Evolutionary conservation across 345 rosid species (phyloP), one percentile per base, ranked within the genome.

Genomic region (Tarenaya hassleriana): DNA sequence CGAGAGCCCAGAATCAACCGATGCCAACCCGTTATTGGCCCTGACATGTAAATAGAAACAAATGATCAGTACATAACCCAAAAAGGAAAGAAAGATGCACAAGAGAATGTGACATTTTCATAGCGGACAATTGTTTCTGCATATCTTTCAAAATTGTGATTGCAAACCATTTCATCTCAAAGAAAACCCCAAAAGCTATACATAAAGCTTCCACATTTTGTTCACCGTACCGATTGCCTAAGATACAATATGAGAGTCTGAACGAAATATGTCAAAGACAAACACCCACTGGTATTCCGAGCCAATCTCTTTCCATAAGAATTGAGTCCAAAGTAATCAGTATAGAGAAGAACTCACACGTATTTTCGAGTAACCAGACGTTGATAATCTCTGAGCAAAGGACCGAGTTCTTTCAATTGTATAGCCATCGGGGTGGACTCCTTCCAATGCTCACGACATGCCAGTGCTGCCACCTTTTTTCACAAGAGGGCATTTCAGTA

Each of bases 361-460:
- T 67, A 57, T 52, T 58, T 70, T 37, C 66, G 71, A 18, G 80
- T 44, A 54, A 88, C 60, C 53, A 92, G 61, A 39, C 90, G 80
- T 49, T 85, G 96, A 66, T 92, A 88, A 69, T 92, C 98, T 58
- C 82, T 86, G 56, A 88, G 82, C 68, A 92, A 77, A 34, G 95
- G 86, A 47, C 81, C 79, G 43, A 92, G 79, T 73, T 92, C 95
- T 71, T 79, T 79, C 11, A 88, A 63, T 53, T 65, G 74, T 61
- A 85, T 61, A 56, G 81, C 74, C 54, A 46, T 60, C 3, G 88
- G 80, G 6, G 73, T 55, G 64, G 79, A 58, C 50, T 64, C 75
- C 70, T 67, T 77, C 98, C 98, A 92, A 54, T 81, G 88, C 40
- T 81, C 78, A 59, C 95, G 95, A 53, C 85, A 67, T 14, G 78